Conservation (phyloP, 192 early-diverging fungal species). For the Coemansia sp. region DNA sequence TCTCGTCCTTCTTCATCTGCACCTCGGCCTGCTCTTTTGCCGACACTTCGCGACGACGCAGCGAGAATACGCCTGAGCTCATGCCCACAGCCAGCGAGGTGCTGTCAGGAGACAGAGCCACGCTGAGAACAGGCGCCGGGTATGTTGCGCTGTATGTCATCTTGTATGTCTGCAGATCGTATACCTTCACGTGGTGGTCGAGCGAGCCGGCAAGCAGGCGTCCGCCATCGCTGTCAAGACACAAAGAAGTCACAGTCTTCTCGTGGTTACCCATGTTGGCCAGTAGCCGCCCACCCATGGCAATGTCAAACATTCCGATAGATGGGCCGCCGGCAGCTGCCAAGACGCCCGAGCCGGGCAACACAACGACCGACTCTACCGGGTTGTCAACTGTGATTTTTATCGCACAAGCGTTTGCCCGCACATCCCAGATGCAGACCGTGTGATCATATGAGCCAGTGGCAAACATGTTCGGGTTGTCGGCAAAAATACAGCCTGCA, state of each 20-base stretch:
- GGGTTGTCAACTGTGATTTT: slow-evolving; percentile 81
- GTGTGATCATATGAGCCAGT: slow-evolving; percentile 97
- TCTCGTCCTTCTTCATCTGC: slow-evolving; percentile 35
- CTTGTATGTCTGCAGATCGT: slow-evolving; percentile 82
- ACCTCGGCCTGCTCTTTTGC: slow-evolving; percentile 59
- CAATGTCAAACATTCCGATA: slow-evolving; percentile 86
- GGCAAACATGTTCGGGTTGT: slow-evolving; percentile 77
- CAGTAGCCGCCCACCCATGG: slow-evolving; percentile 75
- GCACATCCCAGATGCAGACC: slow-evolving; percentile 88
- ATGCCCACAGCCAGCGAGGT: slow-evolving; percentile 90
- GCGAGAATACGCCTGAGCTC: slow-evolving; percentile 82
- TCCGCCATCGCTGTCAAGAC: slow-evolving; percentile 72
- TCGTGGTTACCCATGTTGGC: slow-evolving; percentile 85
- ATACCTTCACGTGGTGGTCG: slow-evolving; percentile 96
- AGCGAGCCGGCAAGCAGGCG: slow-evolving; percentile 85
- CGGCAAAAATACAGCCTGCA: slow-evolving; percentile 63
- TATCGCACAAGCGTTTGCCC: slow-evolving; percentile 68
- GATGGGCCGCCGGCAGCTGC: slow-evolving; percentile 67
- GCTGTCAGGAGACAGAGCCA: slow-evolving; percentile 90
- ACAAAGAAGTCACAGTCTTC: slow-evolving; percentile 91
- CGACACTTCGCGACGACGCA: slow-evolving; percentile 80
- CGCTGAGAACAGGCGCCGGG: slow-evolving; percentile 83
- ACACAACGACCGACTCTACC: slow-evolving; percentile 84
- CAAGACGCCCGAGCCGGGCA: slow-evolving; percentile 76
- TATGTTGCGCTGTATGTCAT: slow-evolving; percentile 87